Percentiles rank a stretch among this genome's conserved stretches.
Conservation (phyloP, 371 early-diverging fungal genomes). For the Sporodiniella umbellata region DNA sequence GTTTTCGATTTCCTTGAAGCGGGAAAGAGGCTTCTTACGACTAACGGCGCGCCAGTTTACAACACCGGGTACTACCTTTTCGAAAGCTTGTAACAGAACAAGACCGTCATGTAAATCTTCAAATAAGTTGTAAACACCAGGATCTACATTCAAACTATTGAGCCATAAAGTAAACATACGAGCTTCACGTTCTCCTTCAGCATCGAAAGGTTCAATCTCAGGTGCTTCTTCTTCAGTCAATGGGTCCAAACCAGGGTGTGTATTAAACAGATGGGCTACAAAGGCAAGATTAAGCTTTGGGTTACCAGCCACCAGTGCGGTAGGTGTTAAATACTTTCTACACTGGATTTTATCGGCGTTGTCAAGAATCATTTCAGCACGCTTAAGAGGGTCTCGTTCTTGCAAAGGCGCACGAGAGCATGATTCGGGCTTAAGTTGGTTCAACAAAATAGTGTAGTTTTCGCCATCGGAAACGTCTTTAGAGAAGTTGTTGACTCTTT, state of each 20-base stretch:
- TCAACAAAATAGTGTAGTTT: conserved; percentile 90
- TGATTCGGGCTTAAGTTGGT: conserved; percentile 81
- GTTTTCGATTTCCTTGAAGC: conserved; percentile 96
- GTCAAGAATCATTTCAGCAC: conserved; percentile 86
- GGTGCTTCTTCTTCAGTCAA: conserved; percentile 85
- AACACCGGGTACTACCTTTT: conserved; percentile 84
- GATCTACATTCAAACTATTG: conserved; percentile 92
- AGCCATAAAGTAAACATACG: conserved; percentile 95
- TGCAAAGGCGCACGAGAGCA: conserved; percentile 86
- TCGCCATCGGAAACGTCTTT: conserved; percentile 93
- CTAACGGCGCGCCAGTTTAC: conserved; percentile 92
- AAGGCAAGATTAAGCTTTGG: conserved; percentile 95
- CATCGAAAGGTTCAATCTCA: conserved; percentile 86
- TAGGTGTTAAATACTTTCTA: conserved; percentile 91
- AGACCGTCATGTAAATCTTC: conserved; percentile 82
- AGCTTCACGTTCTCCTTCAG: conserved; percentile 94
- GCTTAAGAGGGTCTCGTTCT: conserved; percentile 67
- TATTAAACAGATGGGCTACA: conserved; percentile 94
- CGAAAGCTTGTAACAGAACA: conserved; percentile 87
- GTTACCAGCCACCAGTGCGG: conserved; percentile 91
- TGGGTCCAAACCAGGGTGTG: conserved; percentile 88
- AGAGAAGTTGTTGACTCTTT: conserved; percentile 84
- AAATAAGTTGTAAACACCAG: conserved; percentile 90
- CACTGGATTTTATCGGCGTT: conserved; percentile 93
- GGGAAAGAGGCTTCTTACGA: conserved; percentile 65